A percentile compares a stretch with the other conserved stretches of the same genome.
Conservation (phyloP, 305 asterid genomes). For the Vinca major region DNA sequence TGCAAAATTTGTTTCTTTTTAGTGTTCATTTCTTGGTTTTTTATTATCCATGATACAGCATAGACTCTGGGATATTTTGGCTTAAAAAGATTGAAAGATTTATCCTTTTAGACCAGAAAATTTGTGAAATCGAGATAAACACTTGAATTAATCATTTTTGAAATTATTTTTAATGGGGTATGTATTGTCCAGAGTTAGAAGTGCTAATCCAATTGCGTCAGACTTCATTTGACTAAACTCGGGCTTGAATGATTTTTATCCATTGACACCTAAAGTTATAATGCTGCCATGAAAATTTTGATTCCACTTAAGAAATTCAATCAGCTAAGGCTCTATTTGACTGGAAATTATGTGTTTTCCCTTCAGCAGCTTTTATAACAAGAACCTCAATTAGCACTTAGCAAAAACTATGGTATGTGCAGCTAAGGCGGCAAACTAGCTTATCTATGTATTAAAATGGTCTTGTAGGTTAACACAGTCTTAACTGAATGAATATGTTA, state of each 20-base stretch:
- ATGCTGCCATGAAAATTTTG: not conserved
- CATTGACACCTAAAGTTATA: not conserved
- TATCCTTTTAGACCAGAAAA: not conserved
- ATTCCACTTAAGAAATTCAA: not conserved
- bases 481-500: too few species aligned
- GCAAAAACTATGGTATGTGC: not conserved
- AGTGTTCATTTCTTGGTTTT: slow-evolving; percentile 6
- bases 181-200: too few species aligned
- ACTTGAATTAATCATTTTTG: not conserved
- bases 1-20: not conserved
- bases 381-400: not conserved
- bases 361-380: not conserved
- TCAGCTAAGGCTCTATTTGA: not conserved
- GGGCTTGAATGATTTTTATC: too few species aligned
- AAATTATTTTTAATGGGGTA: not conserved
- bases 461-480: too few species aligned
- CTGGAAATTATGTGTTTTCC: not conserved
- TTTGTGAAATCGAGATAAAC: not conserved
- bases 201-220: too few species aligned
- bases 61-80: not conserved
- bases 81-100: not conserved
- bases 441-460: too few species aligned
- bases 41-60: not conserved
- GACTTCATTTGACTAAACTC: too few species aligned
- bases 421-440: too few species aligned